A percentile compares a stretch with the other conserved stretches of the same genome.
Evolutionary conservation across 2,329 filamentous ascomycete species (phyloP).

Genomic region (Ascochyta rabiei): DNA sequence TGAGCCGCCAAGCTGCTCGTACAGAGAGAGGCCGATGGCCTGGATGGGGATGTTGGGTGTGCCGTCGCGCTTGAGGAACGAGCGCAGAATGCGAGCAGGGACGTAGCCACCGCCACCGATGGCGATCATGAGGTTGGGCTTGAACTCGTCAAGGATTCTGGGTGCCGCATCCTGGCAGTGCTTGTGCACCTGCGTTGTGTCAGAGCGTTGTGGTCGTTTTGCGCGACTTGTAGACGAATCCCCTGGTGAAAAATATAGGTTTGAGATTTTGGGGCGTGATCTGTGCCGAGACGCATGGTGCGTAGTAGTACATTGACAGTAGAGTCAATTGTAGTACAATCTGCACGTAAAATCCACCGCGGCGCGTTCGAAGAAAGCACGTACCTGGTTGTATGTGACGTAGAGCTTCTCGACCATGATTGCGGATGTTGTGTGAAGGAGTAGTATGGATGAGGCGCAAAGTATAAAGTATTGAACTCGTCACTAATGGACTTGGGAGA

Average conservation of each 20-base stretch:
- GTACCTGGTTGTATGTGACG: conserved; percentile 53
- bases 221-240: background rate
- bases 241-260: no score
- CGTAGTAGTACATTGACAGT: background rate
- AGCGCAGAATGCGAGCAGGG: conserved; percentile 90
- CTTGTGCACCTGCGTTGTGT: conserved; percentile 79
- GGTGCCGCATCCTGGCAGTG: conserved; percentile 87
- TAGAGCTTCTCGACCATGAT: conserved; percentile 52
- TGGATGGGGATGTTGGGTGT: conserved; percentile 97
- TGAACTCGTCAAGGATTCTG: conserved; percentile 81
- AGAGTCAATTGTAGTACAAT: conserved; percentile 1
- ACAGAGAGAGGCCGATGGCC: conserved; percentile 96
- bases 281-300: background rate
- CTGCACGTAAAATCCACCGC: background rate
- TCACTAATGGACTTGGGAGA: conserved; percentile 5
- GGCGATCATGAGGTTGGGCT: conserved; percentile 96
- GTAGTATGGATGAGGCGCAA: conserved; percentile 4
- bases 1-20: conserved; percentile 77
- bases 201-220: conserved; percentile 1
- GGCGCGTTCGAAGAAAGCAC: conserved; percentile 16
- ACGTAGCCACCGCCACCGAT: conserved; percentile 98
- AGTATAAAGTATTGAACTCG: background rate
- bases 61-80: conserved; percentile 90
- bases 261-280: no score
- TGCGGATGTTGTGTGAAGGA: conserved; percentile 12